Conservation (phyloP, 192 early-diverging fungal species). For the Entomortierella lignicola region DNA sequence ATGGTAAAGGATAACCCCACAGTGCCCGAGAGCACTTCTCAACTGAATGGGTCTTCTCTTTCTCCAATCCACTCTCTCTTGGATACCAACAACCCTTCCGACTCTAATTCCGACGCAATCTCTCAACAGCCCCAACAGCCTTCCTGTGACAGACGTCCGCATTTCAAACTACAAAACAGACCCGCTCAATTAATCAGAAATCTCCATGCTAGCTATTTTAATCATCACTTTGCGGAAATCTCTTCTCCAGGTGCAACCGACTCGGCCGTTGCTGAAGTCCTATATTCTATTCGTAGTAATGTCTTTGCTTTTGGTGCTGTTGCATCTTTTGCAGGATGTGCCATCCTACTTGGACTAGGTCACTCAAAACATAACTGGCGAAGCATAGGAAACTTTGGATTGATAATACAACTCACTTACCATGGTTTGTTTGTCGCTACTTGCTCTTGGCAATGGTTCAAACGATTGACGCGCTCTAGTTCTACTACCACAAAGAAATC, state of each 20-base stretch:
- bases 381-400: slow-evolving; percentile 6
- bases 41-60: not conserved
- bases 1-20: slow-evolving; percentile 13
- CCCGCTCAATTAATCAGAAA: slow-evolving; percentile 51
- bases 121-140: not conserved
- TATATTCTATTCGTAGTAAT: slow-evolving; percentile 27
- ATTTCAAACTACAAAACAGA: slow-evolving; percentile 27
- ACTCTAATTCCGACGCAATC: not conserved
- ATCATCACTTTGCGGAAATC: not conserved
- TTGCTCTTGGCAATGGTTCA: slow-evolving; percentile 45
- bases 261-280: slow-evolving; percentile 3
- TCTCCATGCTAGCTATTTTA: slow-evolving; percentile 48
- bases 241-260: not conserved
- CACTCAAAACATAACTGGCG: not conserved
- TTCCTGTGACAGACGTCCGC: not conserved
- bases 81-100: not conserved
- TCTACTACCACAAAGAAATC: too few species aligned
- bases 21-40: slow-evolving; percentile 22
- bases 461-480: slow-evolving; percentile 11
- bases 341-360: slow-evolving; percentile 22
- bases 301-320: slow-evolving; percentile 34
- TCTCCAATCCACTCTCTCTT: not conserved
- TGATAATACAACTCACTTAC: slow-evolving; percentile 14
- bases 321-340: slow-evolving; percentile 31
- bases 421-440: slow-evolving; percentile 38